Evolutionary conservation across 495 filamentous ascomycete genomes (phyloP), one percentile per base, ranked within the genome.

Genomic region (Cercophora scortea): DNA sequence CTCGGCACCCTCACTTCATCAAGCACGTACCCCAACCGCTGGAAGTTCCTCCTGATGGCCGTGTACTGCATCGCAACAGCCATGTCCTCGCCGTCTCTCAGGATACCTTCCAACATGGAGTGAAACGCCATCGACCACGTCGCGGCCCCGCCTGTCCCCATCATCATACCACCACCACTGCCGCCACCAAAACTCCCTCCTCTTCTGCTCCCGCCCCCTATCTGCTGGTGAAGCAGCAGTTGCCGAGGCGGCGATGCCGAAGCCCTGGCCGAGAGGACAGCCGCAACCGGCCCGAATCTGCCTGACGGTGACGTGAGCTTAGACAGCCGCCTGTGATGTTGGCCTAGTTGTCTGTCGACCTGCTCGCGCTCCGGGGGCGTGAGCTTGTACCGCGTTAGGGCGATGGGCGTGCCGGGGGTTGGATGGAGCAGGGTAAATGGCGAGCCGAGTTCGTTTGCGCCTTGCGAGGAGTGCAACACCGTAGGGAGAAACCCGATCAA

Each of bases 101-200:
- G 57, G 11, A 68, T 60, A 6, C 64, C 57, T 47, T 77, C 72
- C 19, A 77, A 55, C 54, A 75, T 62, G 35, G 61, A 58, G 33
- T 75, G 71, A 19, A 77, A 77, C n/a, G 73, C 70, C n/a, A 65
- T 57, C 33, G 57, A 65, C 73, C 73, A 77, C 6, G 60, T 66
- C 8, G 41, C 58, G 6, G 65, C 25, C 32, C 49, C 49, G 25
- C 19, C 17, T 6, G 13, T 17, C 17, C 36, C 48, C 38, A 32
- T 42, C 13, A 42, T 15, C 10, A 10, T 33, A 2, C 46, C 46
- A 35, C 33, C 15, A 1, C 18, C 11, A 15, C 32, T 47, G 3
- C 18, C 17, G 12, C 12, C 25, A n/a, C n/a, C n/a, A n/a, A n/a
- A n/a, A n/a, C n/a, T n/a, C n/a, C n/a, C n/a, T n/a, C n/a, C n/a